Evolutionary conservation across 345 rosid genomes (phyloP).

Genomic region (Melaleuca alternifolia): DNA sequence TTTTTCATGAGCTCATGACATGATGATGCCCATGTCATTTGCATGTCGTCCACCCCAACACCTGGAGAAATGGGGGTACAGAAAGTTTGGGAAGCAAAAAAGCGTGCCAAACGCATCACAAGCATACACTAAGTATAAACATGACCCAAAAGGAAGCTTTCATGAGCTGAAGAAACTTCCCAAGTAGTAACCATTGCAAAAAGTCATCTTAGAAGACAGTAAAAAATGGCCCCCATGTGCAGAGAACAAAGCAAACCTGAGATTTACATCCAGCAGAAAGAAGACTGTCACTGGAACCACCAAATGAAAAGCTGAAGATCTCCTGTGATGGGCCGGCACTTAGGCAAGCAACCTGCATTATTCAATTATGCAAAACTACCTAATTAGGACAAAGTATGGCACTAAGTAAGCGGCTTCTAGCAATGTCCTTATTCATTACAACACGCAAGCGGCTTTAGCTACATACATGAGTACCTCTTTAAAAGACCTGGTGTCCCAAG

Average conservation of each 20-base stretch:
- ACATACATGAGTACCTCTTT: constrained; percentile 34
- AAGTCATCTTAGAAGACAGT: neutral
- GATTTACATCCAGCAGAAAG: constrained; percentile 83
- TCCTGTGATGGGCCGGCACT: constrained; percentile 41
- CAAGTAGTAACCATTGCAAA: neutral
- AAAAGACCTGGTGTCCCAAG: constrained; percentile 81
- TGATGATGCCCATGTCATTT: neutral
- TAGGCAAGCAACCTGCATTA: constrained; percentile 47
- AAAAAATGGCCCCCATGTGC: neutral
- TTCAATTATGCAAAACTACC: neutral
- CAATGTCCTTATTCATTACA: neutral
- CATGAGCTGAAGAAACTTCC: neutral
- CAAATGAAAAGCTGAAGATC: constrained; percentile 74
- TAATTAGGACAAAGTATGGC: neutral
- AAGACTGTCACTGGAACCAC: constrained; percentile 60
- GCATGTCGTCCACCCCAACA: fast-evolving
- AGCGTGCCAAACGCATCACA: neutral
- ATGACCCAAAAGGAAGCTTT: neutral
- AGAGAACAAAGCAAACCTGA: constrained; percentile 35
- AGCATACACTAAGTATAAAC: neutral
- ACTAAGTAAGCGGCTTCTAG: neutral
- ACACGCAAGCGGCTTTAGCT: neutral
- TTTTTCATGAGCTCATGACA: neutral
- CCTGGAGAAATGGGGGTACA: neutral
- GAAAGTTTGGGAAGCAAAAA: neutral